Conservation (phyloP, 495 filamentous ascomycete genomes). For the Usnea hakonensis region DNA sequence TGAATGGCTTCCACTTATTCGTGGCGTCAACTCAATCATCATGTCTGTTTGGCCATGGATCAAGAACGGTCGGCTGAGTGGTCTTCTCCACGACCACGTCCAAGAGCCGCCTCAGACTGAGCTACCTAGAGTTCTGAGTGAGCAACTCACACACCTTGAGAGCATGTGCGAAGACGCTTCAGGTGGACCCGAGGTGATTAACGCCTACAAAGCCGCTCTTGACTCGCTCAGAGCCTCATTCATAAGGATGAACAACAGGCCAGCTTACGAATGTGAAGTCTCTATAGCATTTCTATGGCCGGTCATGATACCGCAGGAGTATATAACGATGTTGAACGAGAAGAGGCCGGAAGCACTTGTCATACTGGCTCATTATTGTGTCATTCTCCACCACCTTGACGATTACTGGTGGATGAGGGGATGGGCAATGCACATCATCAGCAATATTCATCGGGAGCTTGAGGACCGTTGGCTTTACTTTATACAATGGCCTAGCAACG, state of each 20-base stretch:
- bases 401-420: constrained; percentile 46
- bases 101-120: constrained; percentile 28
- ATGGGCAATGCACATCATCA: constrained; percentile 32
- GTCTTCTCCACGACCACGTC: constrained; percentile 34
- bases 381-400: constrained; percentile 42
- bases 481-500: constrained; percentile 28
- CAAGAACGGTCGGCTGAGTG: constrained; percentile 29
- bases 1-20: constrained; percentile 37
- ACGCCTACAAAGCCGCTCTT: constrained; percentile 32
- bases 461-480: constrained; percentile 24
- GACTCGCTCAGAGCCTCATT: constrained; percentile 27
- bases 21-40: constrained; percentile 36
- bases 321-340: constrained; percentile 42
- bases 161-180: constrained; percentile 27
- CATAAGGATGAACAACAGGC: constrained; percentile 22
- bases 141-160: constrained; percentile 36
- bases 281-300: constrained; percentile 43
- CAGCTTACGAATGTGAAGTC: constrained; percentile 22
- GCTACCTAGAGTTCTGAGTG: constrained; percentile 28
- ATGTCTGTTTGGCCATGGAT: constrained; percentile 28
- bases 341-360: constrained; percentile 48
- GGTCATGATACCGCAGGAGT: constrained; percentile 43
- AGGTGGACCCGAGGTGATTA: constrained; percentile 29
- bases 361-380: constrained; percentile 45
- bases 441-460: constrained; percentile 25